Conservation (phyloP, 108 stramenopile species). For the Chaetoceros tenuissimus region DNA sequence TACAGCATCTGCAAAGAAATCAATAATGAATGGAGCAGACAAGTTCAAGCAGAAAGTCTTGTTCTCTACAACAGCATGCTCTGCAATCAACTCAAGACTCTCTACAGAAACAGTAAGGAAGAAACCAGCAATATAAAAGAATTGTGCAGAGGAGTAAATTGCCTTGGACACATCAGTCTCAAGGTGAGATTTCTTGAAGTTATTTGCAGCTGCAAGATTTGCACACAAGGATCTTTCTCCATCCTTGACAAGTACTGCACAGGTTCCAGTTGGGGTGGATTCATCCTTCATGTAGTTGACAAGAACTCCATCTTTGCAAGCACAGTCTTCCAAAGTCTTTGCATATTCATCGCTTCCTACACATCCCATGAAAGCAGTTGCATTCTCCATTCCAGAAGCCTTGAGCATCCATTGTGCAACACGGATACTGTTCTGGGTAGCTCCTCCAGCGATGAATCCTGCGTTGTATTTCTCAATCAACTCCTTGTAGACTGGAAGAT, state of each 20-base stretch:
- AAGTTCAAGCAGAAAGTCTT: constrained; percentile 97
- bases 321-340: constrained; percentile 74
- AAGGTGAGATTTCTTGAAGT: constrained; percentile 91
- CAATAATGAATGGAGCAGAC: constrained; percentile 97
- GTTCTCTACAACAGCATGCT: constrained; percentile 79
- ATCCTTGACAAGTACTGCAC: constrained; percentile 94
- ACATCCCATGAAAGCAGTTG: constrained; percentile 89
- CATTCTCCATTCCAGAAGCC: constrained; percentile 36
- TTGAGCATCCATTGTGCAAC: constrained; percentile 98
- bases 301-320: constrained; percentile 87
- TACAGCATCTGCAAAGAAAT: constrained; percentile 96
- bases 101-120: constrained; percentile 98
- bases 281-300: constrained; percentile 95
- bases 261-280: constrained; percentile 94
- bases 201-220: constrained; percentile 98
- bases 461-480: constrained; percentile 77
- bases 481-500: constrained; percentile 89
- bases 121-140: constrained; percentile 97
- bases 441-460: constrained; percentile 98
- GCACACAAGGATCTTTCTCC: constrained; percentile 95
- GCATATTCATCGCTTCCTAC: constrained; percentile 91
- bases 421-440: constrained; percentile 99
- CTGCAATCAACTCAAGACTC: constrained; percentile 79
- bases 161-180: constrained; percentile 89
- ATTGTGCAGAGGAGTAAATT: constrained; percentile 72